A percentile compares a stretch with the other conserved stretches of the same genome.
Conservation (phyloP, 208 protist species). For the Acanthamoeba royreba region DNA sequence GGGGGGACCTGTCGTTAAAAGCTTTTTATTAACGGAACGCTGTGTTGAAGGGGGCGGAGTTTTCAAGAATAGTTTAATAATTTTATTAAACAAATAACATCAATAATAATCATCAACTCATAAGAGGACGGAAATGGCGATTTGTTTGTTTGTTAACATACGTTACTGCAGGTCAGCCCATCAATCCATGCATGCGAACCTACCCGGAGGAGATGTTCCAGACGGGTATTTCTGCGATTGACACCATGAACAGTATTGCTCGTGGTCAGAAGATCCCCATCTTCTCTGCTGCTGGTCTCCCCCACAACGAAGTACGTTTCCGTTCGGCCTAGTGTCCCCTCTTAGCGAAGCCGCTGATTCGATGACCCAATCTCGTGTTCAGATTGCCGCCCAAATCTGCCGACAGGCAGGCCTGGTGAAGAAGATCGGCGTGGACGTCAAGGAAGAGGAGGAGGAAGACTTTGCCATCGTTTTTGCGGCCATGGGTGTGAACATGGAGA, state of each 20-base stretch:
- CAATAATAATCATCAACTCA: background rate
- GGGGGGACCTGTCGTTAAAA: too few species aligned
- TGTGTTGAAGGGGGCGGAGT: too few species aligned
- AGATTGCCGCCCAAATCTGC: constrained; percentile 99
- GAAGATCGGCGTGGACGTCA: constrained; percentile 73
- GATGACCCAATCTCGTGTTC: background rate
- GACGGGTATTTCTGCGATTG: constrained; percentile 99
- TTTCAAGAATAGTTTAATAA: too few species aligned
- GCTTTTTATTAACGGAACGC: too few species aligned
- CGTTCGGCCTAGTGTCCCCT: background rate
- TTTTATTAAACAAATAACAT: background rate
- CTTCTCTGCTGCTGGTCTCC: constrained; percentile 99
- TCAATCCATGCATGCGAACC: constrained; percentile 98
- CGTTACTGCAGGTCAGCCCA: constrained; percentile 88
- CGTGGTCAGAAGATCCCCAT: constrained; percentile 99
- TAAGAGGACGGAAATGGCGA: background rate
- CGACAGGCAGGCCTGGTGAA: constrained; percentile 98
- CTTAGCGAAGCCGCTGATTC: background rate
- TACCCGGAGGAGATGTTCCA: constrained; percentile 99
- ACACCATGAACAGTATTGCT: constrained; percentile 99
- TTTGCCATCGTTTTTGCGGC: constrained; percentile 99
- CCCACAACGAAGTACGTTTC: constrained; percentile 95
- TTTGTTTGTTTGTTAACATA: background rate
- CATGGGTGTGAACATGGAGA: constrained; percentile 99
- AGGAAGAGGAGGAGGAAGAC: constrained; percentile 88